These are phyloP conservation scores for Thalassiosira pacifica DNA, from an alignment of 352 stramenopile genomes.

Conservation along the genomic window DNA sequence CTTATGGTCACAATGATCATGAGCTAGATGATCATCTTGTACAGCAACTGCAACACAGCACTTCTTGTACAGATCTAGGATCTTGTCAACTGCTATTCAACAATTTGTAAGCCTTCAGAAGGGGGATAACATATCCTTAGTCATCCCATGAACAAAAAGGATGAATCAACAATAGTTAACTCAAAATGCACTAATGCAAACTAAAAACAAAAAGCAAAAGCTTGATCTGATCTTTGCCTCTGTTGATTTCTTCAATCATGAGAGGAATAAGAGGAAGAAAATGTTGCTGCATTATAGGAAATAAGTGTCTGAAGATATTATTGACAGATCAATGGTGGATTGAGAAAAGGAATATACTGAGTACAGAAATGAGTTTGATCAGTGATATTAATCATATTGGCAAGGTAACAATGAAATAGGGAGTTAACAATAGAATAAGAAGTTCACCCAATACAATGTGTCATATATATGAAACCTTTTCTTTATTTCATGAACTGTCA, in stretches of 20 bases:
- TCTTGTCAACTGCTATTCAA: background rate
- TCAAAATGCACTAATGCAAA: too few species aligned
- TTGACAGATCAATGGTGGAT: background rate
- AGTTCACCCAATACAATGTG: too few species aligned
- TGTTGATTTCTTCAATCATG: too few species aligned
- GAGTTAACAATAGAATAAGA: too few species aligned
- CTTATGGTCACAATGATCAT: background rate
- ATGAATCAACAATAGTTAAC: background rate
- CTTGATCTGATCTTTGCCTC: background rate
- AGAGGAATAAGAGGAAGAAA: conserved; percentile 19
- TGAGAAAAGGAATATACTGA: conserved; percentile 7
- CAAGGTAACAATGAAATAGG: background rate
- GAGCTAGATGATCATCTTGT: too few species aligned
- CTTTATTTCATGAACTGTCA: background rate
- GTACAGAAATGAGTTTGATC: conserved; percentile 5
- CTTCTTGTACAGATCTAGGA: background rate
- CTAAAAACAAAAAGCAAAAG: background rate
- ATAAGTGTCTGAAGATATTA: background rate
- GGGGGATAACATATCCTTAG: background rate
- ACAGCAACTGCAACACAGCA: too few species aligned
- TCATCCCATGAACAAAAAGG: background rate
- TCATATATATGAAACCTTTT: background rate
- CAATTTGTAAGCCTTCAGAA: background rate
- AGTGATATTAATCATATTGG: conserved; percentile 11
- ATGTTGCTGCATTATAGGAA: conserved; percentile 10